phyloP scores from a whole-genome alignment of 768 basidiomycete species.

The Cyclocybe cylindracea region DNA sequence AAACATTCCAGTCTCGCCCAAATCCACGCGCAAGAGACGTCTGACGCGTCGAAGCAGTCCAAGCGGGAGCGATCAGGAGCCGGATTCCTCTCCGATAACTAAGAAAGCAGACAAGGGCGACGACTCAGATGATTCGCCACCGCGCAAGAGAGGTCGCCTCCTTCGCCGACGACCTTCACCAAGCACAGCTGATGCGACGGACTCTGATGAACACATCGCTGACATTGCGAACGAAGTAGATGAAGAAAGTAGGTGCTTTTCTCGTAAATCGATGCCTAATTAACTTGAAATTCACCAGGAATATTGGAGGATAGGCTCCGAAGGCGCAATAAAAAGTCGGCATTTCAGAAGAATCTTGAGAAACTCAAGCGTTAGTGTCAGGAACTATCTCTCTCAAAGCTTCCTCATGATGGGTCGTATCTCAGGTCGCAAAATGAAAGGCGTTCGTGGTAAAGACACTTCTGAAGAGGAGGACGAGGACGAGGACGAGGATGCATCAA shows the following conservation, averaged over 20 bases:
- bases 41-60: not conserved
- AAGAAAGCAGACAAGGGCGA: not conserved
- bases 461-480: conserved; percentile 41
- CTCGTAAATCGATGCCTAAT: not conserved
- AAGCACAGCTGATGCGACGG: not conserved
- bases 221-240: conserved; percentile 48
- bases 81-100: conserved; percentile 1
- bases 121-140: not conserved
- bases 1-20: conserved; percentile 4
- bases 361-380: conserved; percentile 58
- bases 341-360: conserved; percentile 65
- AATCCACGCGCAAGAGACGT: conserved; percentile 4
- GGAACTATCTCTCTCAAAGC: not conserved
- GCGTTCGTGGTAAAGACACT: conserved; percentile 6
- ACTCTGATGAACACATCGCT: conserved; percentile 11
- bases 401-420: conserved; percentile 3
- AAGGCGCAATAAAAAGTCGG: conserved; percentile 54
- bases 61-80: conserved; percentile 6
- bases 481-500: conserved; percentile 28
- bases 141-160: conserved; percentile 10
- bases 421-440: conserved; percentile 18
- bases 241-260: conserved; percentile 44
- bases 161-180: conserved; percentile 10
- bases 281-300: conserved; percentile 32
- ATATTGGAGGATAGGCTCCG: conserved; percentile 70